Conservation (phyloP, 352 stramenopile species). For the Thalassiosira livingstoniorum region DNA sequence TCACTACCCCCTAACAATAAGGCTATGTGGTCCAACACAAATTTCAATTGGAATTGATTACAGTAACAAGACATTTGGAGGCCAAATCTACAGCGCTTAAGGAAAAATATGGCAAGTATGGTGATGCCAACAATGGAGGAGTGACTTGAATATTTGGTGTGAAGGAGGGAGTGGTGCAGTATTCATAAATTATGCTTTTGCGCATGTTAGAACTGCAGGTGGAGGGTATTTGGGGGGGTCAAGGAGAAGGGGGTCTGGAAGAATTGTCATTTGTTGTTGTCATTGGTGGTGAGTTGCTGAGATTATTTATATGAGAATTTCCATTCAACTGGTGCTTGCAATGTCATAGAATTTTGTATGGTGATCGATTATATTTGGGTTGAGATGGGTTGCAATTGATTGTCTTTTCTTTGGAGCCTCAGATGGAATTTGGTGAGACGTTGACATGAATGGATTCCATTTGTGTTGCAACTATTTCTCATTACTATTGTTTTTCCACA, state of each 20-base stretch:
- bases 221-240: conserved; percentile 63
- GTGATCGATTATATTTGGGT: too few relatives aligned
- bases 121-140: too few relatives aligned
- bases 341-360: too few relatives aligned
- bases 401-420: not conserved
- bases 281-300: conserved; percentile 65
- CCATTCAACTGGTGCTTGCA: too few relatives aligned
- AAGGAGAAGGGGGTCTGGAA: conserved; percentile 53
- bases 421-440: not conserved
- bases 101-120: conserved; percentile 51
- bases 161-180: conserved; percentile 71
- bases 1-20: conserved; percentile 56
- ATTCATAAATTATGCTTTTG: conserved; percentile 77
- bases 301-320: too few relatives aligned
- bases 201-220: conserved; percentile 72
- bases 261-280: conserved; percentile 75
- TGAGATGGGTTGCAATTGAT: too few relatives aligned
- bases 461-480: not conserved
- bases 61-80: conserved; percentile 69
- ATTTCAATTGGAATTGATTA: conserved; percentile 45
- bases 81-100: conserved; percentile 60
- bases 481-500: not conserved
- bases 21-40: conserved; percentile 12
- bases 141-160: conserved; percentile 71
- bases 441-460: not conserved